A percentile compares a stretch with the other conserved stretches of the same genome.
These are phyloP conservation scores for Ophidiomyces ophidiicola DNA, from an alignment of 2,329 filamentous ascomycete species.

Conservation along the genomic window DNA sequence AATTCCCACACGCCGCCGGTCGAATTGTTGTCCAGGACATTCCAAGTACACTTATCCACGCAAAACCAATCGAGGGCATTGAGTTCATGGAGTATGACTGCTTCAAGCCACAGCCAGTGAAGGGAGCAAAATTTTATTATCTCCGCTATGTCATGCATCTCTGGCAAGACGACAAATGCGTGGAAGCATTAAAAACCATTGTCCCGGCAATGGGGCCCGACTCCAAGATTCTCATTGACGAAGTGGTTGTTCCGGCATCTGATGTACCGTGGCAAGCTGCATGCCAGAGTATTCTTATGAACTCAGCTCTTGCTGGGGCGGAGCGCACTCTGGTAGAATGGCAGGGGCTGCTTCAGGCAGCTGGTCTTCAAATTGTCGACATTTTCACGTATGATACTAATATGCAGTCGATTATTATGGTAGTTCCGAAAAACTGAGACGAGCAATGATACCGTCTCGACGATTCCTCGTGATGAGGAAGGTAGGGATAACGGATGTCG, in stretches of 20 bases:
- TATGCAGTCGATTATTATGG: too few species aligned
- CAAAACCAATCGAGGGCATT: slow-evolving; percentile 14
- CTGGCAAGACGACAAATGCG: slow-evolving; percentile 18
- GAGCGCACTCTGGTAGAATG: too few species aligned
- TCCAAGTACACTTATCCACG: slow-evolving; percentile 18
- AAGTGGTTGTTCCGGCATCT: slow-evolving; percentile 31
- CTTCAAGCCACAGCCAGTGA: slow-evolving; percentile 22
- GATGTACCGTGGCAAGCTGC: slow-evolving; percentile 6
- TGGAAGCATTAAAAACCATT: slow-evolving; percentile 19
- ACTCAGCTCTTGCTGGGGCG: neutral
- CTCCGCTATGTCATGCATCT: slow-evolving; percentile 21
- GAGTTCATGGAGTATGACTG: slow-evolving; percentile 22
- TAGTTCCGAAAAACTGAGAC: too few species aligned
- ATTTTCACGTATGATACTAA: too few species aligned
- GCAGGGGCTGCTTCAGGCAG: too few species aligned
- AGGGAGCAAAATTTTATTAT: slow-evolving; percentile 18
- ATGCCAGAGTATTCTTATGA: neutral
- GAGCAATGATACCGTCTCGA: too few species aligned
- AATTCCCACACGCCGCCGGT: slow-evolving; percentile 14
- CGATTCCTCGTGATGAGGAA: too few species aligned
- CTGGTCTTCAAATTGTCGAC: too few species aligned
- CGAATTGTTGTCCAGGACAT: slow-evolving; percentile 24
- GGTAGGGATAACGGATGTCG: too few species aligned
- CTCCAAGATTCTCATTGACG: slow-evolving; percentile 34
- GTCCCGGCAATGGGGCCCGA: slow-evolving; percentile 25